A percentile compares a stretch with the other conserved stretches of the same genome.
phyloP scores from a whole-genome alignment of 2,329 filamentous ascomycete genomes.

The Passalora sequoiae region DNA sequence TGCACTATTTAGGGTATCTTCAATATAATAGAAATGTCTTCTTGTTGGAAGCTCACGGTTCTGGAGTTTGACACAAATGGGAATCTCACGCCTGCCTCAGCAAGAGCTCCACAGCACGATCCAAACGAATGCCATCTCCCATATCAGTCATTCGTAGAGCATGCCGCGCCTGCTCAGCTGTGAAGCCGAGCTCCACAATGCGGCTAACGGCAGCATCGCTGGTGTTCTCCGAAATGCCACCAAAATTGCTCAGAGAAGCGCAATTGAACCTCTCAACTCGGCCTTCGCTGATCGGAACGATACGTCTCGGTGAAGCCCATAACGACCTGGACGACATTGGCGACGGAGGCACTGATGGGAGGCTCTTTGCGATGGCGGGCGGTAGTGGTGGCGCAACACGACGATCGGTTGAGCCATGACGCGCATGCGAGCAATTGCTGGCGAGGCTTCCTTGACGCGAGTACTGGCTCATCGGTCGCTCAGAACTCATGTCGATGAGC shows the following conservation, averaged over 20 bases:
- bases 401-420: not conserved
- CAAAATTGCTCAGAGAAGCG: constrained; percentile 11
- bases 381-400: not conserved
- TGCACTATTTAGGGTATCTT: too few relatives aligned
- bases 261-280: constrained; percentile 20
- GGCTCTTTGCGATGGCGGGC: not conserved
- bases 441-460: constrained; percentile 23
- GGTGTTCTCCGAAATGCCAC: constrained; percentile 34
- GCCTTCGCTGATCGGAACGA: constrained; percentile 30
- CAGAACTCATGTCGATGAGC: constrained; percentile 35
- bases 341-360: not conserved
- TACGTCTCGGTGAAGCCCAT: constrained; percentile 16
- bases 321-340: constrained; percentile 2
- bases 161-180: constrained; percentile 50
- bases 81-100: constrained; percentile 36
- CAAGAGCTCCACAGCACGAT: constrained; percentile 54
- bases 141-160: constrained; percentile 56
- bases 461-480: constrained; percentile 35
- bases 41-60: too few relatives aligned
- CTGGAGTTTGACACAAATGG: too few relatives aligned
- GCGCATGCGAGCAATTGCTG: not conserved
- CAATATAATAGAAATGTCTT: too few relatives aligned
- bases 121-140: constrained; percentile 54
- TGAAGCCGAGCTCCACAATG: constrained; percentile 58
- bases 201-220: constrained; percentile 53